A percentile compares a stretch with the other conserved stretches of the same genome.
phyloP scores from a whole-genome alignment of 208 protist species.

The Leishmania guyanensis region DNA sequence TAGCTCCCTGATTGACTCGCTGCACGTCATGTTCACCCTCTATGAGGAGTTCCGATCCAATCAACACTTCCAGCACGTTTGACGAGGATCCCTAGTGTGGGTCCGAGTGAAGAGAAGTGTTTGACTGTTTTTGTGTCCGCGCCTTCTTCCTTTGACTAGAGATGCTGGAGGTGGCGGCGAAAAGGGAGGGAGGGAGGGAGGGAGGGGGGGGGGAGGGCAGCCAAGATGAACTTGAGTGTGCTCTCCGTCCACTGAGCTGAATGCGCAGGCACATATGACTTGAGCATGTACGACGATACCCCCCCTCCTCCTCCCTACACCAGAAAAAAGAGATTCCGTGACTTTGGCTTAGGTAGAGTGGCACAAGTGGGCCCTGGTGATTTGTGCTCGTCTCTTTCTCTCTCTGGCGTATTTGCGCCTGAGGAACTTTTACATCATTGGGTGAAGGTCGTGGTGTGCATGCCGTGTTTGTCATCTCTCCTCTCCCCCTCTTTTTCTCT shows the following conservation, averaged over 20 bases:
- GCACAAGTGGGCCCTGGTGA: not conserved
- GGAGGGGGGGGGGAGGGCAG: too few species aligned
- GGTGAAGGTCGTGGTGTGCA: not conserved
- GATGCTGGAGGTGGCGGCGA: not conserved
- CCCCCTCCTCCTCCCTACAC: not conserved
- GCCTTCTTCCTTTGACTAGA: not conserved
- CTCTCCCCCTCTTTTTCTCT: not conserved
- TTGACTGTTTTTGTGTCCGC: too few species aligned
- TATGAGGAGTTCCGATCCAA: conserved; percentile 96
- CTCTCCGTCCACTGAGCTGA: not conserved
- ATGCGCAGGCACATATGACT: not conserved
- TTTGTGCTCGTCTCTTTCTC: not conserved
- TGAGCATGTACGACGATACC: not conserved
- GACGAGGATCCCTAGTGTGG: not conserved
- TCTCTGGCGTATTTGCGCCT: not conserved
- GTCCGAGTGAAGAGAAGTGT: not conserved
- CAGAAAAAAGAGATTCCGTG: not conserved
- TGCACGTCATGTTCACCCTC: conserved; percentile 98
- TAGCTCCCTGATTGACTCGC: conserved; percentile 95
- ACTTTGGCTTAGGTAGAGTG: not conserved
- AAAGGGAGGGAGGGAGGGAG: too few species aligned
- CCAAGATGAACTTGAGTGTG: too few species aligned
- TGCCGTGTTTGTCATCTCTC: not conserved
- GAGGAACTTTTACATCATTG: not conserved
- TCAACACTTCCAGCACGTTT: conserved; percentile 93